Evolutionary conservation across 2,329 filamentous ascomycete species (phyloP).

Genomic region (Cephalotrichum gorgonifer): DNA sequence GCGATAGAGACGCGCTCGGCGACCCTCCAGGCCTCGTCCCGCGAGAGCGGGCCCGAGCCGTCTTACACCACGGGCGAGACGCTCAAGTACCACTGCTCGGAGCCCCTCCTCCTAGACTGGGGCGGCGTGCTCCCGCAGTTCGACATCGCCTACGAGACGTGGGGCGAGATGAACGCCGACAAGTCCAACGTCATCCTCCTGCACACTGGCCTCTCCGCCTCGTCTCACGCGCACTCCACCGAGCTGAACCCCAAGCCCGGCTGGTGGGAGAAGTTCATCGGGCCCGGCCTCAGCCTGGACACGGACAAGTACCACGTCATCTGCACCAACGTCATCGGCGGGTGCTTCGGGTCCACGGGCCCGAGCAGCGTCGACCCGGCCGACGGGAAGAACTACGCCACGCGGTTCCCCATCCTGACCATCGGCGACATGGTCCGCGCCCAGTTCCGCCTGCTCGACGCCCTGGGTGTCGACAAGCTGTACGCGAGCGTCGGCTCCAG

Average conservation of each 20-base stretch:
- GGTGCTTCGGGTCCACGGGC: constrained; percentile 92
- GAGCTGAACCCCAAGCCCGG: constrained; percentile 74
- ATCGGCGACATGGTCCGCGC: constrained; percentile 97
- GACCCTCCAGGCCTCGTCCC: constrained; percentile 42
- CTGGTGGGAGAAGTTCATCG: constrained; percentile 99
- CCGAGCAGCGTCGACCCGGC: constrained; percentile 81
- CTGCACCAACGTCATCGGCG: constrained; percentile 93
- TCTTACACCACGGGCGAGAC: constrained; percentile 89
- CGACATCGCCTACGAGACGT: constrained; percentile 85
- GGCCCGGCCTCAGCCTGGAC: constrained; percentile 72
- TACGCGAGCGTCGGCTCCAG: constrained; percentile 91
- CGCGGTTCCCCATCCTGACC: constrained; percentile 88
- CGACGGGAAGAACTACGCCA: constrained; percentile 82
- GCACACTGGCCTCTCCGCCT: constrained; percentile 92
- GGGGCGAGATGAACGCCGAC: constrained; percentile 71
- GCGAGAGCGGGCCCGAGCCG: constrained; percentile 75
- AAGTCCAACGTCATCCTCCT: constrained; percentile 83
- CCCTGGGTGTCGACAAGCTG: constrained; percentile 63
- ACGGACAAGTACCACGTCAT: constrained; percentile 89
- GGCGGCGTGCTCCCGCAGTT: constrained; percentile 85
- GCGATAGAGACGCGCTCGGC: constrained; percentile 71
- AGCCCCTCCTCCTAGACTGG: constrained; percentile 83
- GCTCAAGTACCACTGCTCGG: constrained; percentile 60
- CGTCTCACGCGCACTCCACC: constrained; percentile 94
- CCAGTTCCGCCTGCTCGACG: constrained; percentile 81